These are phyloP conservation scores for Tremellales sp. DNA, from an alignment of 1,284 basidiomycete genomes.

Conservation along the genomic window DNA sequence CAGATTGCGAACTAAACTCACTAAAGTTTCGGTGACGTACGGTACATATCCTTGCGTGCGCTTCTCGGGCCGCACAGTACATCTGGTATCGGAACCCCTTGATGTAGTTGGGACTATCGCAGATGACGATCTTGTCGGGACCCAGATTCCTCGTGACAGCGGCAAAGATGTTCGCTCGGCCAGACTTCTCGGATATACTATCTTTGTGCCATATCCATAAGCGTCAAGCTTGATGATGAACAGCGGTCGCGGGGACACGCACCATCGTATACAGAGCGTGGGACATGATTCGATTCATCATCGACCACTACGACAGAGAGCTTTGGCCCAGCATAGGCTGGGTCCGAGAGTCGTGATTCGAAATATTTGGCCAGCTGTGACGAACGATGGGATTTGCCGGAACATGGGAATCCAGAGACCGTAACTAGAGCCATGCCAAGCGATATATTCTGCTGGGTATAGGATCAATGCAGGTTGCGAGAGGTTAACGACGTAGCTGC, in stretches of 20 bases:
- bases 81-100: slow-evolving; percentile 96
- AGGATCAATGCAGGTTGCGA: background rate
- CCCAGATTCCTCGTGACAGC: slow-evolving; percentile 73
- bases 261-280: slow-evolving; percentile 72
- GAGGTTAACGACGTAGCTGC: no score
- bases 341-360: slow-evolving; percentile 55
- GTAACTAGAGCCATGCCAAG: slow-evolving; percentile 94
- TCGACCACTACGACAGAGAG: slow-evolving; percentile 66
- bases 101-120: slow-evolving; percentile 93
- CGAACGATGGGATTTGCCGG: slow-evolving; percentile 77
- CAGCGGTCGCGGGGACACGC: no score
- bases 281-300: slow-evolving; percentile 68
- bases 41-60: slow-evolving; percentile 78
- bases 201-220: slow-evolving; percentile 52
- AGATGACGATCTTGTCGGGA: slow-evolving; percentile 72
- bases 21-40: slow-evolving; percentile 54
- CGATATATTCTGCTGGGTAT: background rate
- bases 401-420: slow-evolving; percentile 82
- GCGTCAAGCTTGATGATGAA: background rate
- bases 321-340: slow-evolving; percentile 55
- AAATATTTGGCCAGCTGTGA: slow-evolving; percentile 63
- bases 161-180: slow-evolving; percentile 80
- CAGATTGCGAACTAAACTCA: background rate
- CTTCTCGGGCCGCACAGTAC: slow-evolving; percentile 90
- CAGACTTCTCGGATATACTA: slow-evolving; percentile 79